Conservation (phyloP, 1,284 basidiomycete species). For the Ustilago lituana region DNA sequence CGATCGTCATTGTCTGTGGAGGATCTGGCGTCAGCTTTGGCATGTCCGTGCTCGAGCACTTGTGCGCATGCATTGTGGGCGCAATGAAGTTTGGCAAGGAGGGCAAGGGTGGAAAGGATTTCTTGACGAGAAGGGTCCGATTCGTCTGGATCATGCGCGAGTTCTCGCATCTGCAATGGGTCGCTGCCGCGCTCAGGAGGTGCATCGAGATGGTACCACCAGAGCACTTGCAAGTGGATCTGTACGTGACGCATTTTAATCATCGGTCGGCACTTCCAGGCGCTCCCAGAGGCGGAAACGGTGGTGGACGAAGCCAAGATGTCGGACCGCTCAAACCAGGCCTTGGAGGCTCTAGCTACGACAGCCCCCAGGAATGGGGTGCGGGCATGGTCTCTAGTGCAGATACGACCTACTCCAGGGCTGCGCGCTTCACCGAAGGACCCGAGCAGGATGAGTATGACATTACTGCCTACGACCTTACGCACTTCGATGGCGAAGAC, state of each 20-base stretch:
- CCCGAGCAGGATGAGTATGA: constrained; percentile 69
- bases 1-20: constrained; percentile 78
- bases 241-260: constrained; percentile 73
- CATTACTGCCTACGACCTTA: constrained; percentile 76
- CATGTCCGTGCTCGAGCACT: constrained; percentile 76
- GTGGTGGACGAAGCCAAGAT: constrained; percentile 12
- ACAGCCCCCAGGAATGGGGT: constrained; percentile 7
- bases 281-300: constrained; percentile 1
- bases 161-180: constrained; percentile 84
- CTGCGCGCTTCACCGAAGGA: constrained; percentile 64
- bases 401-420: constrained; percentile 14
- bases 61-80: constrained; percentile 74
- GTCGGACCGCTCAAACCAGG: constrained; percentile 11
- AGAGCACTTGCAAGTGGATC: constrained; percentile 77
- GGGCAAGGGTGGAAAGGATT: constrained; percentile 68
- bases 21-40: constrained; percentile 84
- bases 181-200: constrained; percentile 75
- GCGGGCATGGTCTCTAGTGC: constrained; percentile 9
- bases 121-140: constrained; percentile 74
- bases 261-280: constrained; percentile 34
- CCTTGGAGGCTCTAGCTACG: constrained; percentile 9
- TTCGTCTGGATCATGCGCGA: constrained; percentile 87
- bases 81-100: constrained; percentile 37
- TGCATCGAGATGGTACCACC: constrained; percentile 76
- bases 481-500: constrained; percentile 82